Conservation (phyloP, 441 rosid genomes). For the Viola pubescens region DNA sequence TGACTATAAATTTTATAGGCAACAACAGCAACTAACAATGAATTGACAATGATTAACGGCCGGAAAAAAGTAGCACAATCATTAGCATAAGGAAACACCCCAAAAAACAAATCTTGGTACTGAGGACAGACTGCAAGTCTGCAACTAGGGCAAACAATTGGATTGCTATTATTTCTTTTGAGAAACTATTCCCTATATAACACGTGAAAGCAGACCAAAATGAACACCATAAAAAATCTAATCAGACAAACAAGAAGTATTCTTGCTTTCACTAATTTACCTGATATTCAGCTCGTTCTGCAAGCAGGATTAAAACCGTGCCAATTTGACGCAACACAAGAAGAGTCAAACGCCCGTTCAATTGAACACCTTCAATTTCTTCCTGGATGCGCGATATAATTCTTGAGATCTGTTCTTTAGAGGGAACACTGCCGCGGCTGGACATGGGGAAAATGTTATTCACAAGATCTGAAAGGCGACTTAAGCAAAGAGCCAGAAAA, state of each 20-base stretch:
- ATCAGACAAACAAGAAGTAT: background rate
- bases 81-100: background rate
- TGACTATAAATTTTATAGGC: no score
- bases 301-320: conserved; percentile 71
- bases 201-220: background rate
- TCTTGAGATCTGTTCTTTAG: conserved; percentile 81
- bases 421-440: conserved; percentile 88
- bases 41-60: background rate
- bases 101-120: background rate
- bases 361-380: conserved; percentile 87
- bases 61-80: background rate
- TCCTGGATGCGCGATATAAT: conserved; percentile 78
- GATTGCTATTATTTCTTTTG: no score
- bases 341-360: conserved; percentile 83
- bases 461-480: conserved; percentile 84
- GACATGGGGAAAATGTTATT: conserved; percentile 78
- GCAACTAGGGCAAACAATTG: no score
- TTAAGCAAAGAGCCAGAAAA: conserved; percentile 65
- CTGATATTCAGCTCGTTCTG: conserved; percentile 93
- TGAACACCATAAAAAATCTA: background rate
- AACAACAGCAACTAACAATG: no score
- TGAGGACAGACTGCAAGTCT: no score
- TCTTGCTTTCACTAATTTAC: conserved; percentile 25
- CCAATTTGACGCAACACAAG: conserved; percentile 82
- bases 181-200: background rate